Evolutionary conservation across 2,329 filamentous ascomycete genomes (phyloP), one percentile per base, ranked within the genome.

Genomic region (Colletotrichum brevisporum): DNA sequence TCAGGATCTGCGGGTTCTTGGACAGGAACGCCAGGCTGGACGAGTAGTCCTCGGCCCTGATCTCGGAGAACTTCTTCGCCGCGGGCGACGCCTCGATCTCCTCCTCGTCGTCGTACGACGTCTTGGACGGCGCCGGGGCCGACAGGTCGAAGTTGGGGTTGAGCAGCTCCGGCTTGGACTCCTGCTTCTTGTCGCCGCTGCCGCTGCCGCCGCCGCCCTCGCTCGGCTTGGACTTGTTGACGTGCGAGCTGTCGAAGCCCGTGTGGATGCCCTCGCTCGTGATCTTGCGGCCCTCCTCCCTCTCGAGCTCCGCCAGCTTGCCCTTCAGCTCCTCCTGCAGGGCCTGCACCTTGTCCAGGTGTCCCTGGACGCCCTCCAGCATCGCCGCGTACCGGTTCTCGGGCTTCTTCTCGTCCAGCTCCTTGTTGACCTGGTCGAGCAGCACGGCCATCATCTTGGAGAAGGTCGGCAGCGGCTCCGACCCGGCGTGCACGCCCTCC

Each of bases 381-480:
- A 97, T 98, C 60, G 88, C 91, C 55, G 88, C 85, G 77, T 93
- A 94, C 58, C 93, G 84, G 0, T 88, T 86, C 47, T 84, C 83
- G 0, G 88, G 84, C 70, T 91, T 90, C 80, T 92, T 92, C 77
- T 94, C 92, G 64, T 95, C 93, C 43, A 97, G 85, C 58, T 93
- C 90, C 81, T 89, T 86, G 76, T 97, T 98, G 50, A 98, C 94
- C 80, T 97, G 93, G 76, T 99, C 96, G 21, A 98, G 88, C 75
- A 99, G 82, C n/a, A 91, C 90, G n/a, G 93, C 93, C 92, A 99
- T 95, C 96, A 99, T 99, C 84, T 97, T 94, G 47, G 94, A 96
- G 78, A 97, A 99, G 15, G 91, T 92, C 0, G 93, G 94, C 74
- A 93, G 89, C 76, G 87, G 90, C 78, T 92, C 89, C 74, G 92